Evolutionary conservation across 2,329 filamentous ascomycete species (phyloP), one percentile per base, ranked within the genome.

Genomic region (Colletotrichum sp.): DNA sequence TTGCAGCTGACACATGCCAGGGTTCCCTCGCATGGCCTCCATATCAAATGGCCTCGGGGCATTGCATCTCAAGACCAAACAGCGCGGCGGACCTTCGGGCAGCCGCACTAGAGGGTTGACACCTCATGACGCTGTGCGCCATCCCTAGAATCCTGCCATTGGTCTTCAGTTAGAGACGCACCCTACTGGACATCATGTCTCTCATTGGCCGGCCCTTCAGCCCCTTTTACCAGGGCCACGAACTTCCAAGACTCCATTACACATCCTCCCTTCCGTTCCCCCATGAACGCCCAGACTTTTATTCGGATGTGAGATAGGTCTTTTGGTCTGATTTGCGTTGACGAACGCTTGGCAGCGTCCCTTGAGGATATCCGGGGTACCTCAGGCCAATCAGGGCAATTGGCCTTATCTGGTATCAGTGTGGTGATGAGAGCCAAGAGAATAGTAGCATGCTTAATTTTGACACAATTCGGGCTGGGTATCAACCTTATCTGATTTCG

Each of bases 401-500:
- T 27, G 15, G 2, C 34, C 64, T 76, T 76, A 76, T 76, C 73
- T 73, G 44, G 29, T 59, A 59, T 61, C 34, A 8, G 9, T 1
- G n/a, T 9, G 36, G 29, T 61, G 68, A 71, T 71, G 61, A 19
- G 36, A 59, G 64, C 70, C 70, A 73, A 73, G 73, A 69, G 25
- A 16, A 27, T 34, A 25, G 63, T 27, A 22, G 67, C 68, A 66
- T 57, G 69, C 69, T 75, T 68, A 64, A 69, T 29, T 39, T 52
- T 73, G 63, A 29, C 22, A 52, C 44, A 49, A 7, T 15, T 30
- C 16, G 49, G 49, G 25, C 61, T 49, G 27, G 22, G 62, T 65
- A 19, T 25, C 57, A 73, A 69, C 49, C 73, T 73, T 69, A 76
- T 76, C 70, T 61, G 29, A 22, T 25, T 16, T n/a, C 39, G 13